These are phyloP conservation scores for Periconia macrospinosa DNA, from an alignment of 2,329 filamentous ascomycete genomes.

Conservation along the genomic window DNA sequence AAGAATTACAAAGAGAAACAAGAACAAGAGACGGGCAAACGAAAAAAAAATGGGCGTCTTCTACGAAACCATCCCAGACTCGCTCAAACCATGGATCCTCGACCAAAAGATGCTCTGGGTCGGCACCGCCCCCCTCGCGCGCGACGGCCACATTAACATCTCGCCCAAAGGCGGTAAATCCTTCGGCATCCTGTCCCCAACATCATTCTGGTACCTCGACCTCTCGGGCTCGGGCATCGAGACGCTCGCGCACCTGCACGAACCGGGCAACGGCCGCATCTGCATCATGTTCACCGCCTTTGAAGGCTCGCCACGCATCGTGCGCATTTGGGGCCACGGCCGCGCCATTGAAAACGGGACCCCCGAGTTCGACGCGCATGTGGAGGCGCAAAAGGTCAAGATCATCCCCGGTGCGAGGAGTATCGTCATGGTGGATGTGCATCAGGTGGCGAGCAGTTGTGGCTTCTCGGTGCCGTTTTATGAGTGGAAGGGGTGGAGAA, in stretches of 20 bases:
- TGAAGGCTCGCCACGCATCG: constrained; percentile 45
- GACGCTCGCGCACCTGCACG: constrained; percentile 48
- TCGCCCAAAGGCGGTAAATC: constrained; percentile 50
- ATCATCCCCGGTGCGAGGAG: constrained; percentile 42
- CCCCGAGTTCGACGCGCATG: constrained; percentile 37
- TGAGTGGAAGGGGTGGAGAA: constrained; percentile 46
- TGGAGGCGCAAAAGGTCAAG: constrained; percentile 35
- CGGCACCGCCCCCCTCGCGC: constrained; percentile 46
- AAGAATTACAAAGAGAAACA: no score
- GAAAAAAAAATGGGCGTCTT: constrained; percentile 44
- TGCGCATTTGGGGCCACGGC: constrained; percentile 48
- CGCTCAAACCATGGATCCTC: constrained; percentile 46
- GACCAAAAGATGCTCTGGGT: constrained; percentile 50
- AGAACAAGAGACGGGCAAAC: background rate
- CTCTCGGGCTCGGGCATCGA: constrained; percentile 48
- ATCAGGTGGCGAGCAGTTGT: constrained; percentile 48
- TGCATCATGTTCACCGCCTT: constrained; percentile 49
- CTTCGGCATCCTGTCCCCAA: constrained; percentile 45
- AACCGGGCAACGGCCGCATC: constrained; percentile 46
- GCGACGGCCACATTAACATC: constrained; percentile 48
- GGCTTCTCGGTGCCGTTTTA: constrained; percentile 50
- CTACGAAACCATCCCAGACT: constrained; percentile 47
- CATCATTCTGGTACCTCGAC: constrained; percentile 51
- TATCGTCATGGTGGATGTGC: constrained; percentile 47
- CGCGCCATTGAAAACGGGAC: constrained; percentile 43